A percentile compares a stretch with the other conserved stretches of the same genome.
Evolutionary conservation across 139 green algal genomes (phyloP).

Genomic region (Closterium sp.): DNA sequence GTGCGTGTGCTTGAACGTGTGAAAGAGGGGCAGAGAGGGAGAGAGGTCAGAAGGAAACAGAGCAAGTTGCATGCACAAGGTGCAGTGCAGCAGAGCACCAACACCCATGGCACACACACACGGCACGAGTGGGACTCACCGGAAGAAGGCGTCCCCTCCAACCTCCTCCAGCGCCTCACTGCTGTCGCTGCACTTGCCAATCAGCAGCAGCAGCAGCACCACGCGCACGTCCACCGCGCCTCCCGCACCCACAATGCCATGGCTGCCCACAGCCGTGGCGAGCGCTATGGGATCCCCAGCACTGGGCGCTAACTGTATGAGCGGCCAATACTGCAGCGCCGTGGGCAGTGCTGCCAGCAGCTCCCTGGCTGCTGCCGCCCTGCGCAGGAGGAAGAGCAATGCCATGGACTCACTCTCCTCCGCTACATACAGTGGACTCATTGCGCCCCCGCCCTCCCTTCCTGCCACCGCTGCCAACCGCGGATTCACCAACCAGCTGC

Average conservation of each 20-base stretch:
- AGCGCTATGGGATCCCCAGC: constrained; percentile 12
- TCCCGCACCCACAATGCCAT: constrained; percentile 4
- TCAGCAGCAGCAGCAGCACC: constrained; percentile 48
- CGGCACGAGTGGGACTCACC: too few relatives aligned
- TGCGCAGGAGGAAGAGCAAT: constrained; percentile 17
- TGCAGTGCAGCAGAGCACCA: too few relatives aligned
- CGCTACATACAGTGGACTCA: not conserved
- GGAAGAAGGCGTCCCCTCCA: constrained; percentile 45
- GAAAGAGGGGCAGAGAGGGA: too few relatives aligned
- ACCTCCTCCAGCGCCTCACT: constrained; percentile 32
- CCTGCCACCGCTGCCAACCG: not conserved
- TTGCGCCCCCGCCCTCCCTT: not conserved
- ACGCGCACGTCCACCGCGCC: constrained; percentile 20
- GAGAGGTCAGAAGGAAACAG: too few relatives aligned
- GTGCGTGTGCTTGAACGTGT: too few relatives aligned
- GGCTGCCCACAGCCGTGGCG: constrained; percentile 39
- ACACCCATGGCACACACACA: not conserved
- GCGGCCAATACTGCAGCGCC: constrained; percentile 43
- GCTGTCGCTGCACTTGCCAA: constrained; percentile 40
- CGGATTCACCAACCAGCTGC: constrained; percentile 7
- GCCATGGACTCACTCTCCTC: constrained; percentile 18
- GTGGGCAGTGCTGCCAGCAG: constrained; percentile 19
- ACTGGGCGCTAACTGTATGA: constrained; percentile 38
- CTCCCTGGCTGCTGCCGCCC: not conserved
- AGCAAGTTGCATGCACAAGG: too few relatives aligned